Conservation (phyloP, 2,329 filamentous ascomycete species). For the Fusarium coicis region DNA sequence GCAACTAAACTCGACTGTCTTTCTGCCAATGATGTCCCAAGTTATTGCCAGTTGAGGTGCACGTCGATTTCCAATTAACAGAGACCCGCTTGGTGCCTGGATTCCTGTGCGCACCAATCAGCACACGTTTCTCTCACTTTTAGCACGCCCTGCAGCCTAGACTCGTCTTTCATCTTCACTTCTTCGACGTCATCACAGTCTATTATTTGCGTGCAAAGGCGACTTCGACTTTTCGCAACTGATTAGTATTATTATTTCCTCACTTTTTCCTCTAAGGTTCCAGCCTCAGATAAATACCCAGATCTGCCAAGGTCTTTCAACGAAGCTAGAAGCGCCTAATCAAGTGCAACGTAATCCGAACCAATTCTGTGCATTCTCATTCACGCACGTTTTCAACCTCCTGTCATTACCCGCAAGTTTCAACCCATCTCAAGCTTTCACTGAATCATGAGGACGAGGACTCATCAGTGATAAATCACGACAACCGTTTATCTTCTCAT, state of each 20-base stretch:
- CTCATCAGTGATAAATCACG: not conserved
- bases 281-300: not conserved
- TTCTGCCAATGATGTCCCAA: not conserved
- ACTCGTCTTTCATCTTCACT: constrained; percentile 11
- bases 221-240: not conserved
- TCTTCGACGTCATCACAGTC: constrained; percentile 31
- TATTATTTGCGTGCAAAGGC: not conserved
- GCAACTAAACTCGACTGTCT: not conserved
- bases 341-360: constrained; percentile 10
- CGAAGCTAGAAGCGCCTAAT: not conserved
- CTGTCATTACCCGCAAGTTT: not conserved
- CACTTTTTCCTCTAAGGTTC: not conserved
- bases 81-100: constrained; percentile 25
- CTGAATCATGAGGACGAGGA: not conserved
- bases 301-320: not conserved
- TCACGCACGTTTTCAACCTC: constrained; percentile 9
- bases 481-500: not conserved
- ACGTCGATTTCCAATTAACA: not conserved
- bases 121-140: not conserved
- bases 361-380: not conserved
- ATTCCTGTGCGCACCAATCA: constrained; percentile 32
- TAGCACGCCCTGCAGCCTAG: constrained; percentile 13
- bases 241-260: not conserved
- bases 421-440: not conserved
- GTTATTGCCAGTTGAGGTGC: not conserved